Conservation (phyloP, 1,284 basidiomycete genomes). For the Cystobasidiaceae sp. region DNA sequence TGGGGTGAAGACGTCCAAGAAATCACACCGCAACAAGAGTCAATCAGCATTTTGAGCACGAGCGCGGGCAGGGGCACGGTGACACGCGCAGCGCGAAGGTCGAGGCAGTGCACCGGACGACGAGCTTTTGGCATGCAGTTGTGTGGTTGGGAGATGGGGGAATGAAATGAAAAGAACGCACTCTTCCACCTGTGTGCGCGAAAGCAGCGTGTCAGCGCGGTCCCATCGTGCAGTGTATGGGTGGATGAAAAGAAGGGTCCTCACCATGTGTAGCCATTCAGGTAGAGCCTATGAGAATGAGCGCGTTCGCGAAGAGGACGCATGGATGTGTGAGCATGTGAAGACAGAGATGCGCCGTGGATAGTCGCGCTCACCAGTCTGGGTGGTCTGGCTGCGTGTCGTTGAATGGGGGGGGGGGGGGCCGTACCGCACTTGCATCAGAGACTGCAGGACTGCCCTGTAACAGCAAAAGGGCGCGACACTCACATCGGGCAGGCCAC, state of each 20-base stretch:
- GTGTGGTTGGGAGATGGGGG: not conserved
- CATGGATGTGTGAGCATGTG: not conserved
- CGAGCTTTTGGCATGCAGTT: not conserved
- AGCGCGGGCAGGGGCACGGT: not conserved
- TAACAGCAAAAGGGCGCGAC: not conserved
- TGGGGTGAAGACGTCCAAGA: too few species aligned
- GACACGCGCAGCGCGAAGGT: not conserved
- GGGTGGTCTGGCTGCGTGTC: not conserved
- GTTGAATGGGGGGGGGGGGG: too few species aligned
- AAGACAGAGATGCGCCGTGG: not conserved
- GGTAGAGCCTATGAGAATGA: not conserved
- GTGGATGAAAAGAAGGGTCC: not conserved
- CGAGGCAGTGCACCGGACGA: not conserved
- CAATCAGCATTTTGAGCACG: not conserved
- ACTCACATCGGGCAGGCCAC: constrained; percentile 2
- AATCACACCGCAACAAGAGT: not conserved
- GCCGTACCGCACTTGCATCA: not conserved
- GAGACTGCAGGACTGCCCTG: not conserved
- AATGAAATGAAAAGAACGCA: too few species aligned
- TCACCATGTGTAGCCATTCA: not conserved
- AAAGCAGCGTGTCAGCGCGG: not conserved
- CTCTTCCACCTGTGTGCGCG: constrained; percentile 11
- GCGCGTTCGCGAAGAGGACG: not conserved
- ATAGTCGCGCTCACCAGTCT: constrained; percentile 1
- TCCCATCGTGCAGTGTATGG: not conserved